Evolutionary conservation across 2,329 filamentous ascomycete species (phyloP), one percentile per base, ranked within the genome.

Genomic region (Harringtonia lauricola): DNA sequence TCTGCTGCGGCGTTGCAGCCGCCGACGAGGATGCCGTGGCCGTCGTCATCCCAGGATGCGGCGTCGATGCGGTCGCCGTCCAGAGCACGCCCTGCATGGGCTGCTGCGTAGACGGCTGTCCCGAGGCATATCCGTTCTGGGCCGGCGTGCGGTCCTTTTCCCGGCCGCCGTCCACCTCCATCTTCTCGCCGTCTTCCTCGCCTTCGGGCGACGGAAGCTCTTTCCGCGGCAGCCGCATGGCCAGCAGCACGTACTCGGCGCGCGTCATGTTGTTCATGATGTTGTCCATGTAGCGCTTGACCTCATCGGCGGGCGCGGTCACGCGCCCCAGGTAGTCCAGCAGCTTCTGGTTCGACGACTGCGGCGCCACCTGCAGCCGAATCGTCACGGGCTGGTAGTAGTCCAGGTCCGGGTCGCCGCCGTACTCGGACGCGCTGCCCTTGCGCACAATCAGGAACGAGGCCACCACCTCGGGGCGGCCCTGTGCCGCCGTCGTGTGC

Each of bases 361-460:
- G 33, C 13, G 43, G 26, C 22, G 47, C 43, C n/a, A 41, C 45
- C 45, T 49, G 45, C 21, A 84, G 59, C 17, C 77, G 71, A 42
- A 84, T 71, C 0, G 72, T 82, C 24, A 89, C 72, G 2, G 85
- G 84, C 52, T 89, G 82, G 56, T 87, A 90, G 61, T 84, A 86
- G 54, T 87, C 79, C 13, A 81, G 61, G 9, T 67, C 63, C 1
- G 74, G 75, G 49, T 82, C 74, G n/a, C 74, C 75, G 44, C 73
- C 70, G 46, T 79, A 76, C 52, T 83, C 79, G 2, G 76, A 74
- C n/a, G 66, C 68, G 52, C 78, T 81, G 26, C 80, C 83, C 58
- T 81, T 82, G 39, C 83, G 79, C 7, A 86, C 82, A 47, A 89
- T 78, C 12, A 92, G 66, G 55, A 90, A 92, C 1, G 83, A 89